Conservation (phyloP, 345 rosid species). For the Murraya koenigii region DNA sequence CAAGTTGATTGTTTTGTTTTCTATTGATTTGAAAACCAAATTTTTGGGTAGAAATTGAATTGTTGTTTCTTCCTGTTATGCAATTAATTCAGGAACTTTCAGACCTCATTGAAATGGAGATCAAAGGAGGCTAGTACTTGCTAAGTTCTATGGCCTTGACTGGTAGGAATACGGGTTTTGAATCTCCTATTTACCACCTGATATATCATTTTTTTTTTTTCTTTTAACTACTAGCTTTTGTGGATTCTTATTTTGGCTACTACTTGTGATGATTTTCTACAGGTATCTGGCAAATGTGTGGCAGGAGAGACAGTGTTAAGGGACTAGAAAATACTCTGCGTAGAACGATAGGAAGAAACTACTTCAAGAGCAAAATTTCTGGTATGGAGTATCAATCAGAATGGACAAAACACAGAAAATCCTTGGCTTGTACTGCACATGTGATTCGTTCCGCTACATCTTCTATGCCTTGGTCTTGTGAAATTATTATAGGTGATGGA, state of each 20-base stretch:
- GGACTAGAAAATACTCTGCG: slow-evolving; percentile 28
- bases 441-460: slow-evolving; percentile 63
- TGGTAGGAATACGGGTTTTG: slow-evolving; percentile 33
- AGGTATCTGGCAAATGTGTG: slow-evolving; percentile 58
- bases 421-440: slow-evolving; percentile 49
- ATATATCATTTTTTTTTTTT: too few species aligned
- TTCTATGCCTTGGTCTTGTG: slow-evolving; percentile 76
- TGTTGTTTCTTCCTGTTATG: background rate
- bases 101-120: slow-evolving; percentile 52
- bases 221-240: background rate
- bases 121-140: slow-evolving; percentile 60
- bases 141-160: slow-evolving; percentile 41
- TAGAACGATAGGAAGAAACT: slow-evolving; percentile 21
- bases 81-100: slow-evolving; percentile 25
- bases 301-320: slow-evolving; percentile 30
- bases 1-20: background rate
- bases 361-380: slow-evolving; percentile 30
- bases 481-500: slow-evolving; percentile 82
- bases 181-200: background rate
- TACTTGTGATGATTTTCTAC: background rate
- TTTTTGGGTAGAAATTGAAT: background rate
- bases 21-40: background rate
- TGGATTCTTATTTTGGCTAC: background rate
- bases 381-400: slow-evolving; percentile 85
- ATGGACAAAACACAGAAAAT: slow-evolving; percentile 45